phyloP scores from a whole-genome alignment of 805 yeast species.

The Candida ulmi region DNA sequence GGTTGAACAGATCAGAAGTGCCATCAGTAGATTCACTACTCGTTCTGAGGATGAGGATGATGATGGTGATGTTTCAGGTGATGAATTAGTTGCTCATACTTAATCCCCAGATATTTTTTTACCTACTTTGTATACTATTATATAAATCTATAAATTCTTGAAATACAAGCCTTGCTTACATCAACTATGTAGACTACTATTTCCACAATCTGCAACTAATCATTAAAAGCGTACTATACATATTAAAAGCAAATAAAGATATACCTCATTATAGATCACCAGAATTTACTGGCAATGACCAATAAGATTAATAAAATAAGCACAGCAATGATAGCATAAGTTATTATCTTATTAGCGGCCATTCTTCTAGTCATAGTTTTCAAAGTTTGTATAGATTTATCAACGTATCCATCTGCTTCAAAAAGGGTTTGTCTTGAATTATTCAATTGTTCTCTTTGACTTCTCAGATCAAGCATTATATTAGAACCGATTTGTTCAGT shows the following conservation, averaged over 20 bases:
- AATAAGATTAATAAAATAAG: conserved; percentile 74
- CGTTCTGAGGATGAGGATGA: conserved; percentile 15
- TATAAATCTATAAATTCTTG: too few relatives aligned
- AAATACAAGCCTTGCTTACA: too few relatives aligned
- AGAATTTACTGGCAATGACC: conserved; percentile 70
- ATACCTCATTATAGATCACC: conserved; percentile 16
- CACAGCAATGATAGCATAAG: conserved; percentile 88
- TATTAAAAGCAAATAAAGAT: not conserved
- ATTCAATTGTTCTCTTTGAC: conserved; percentile 88
- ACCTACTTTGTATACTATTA: too few relatives aligned
- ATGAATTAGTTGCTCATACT: conserved; percentile 50
- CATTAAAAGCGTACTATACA: too few relatives aligned
- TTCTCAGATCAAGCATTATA: conserved; percentile 79
- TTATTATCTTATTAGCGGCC: conserved; percentile 85
- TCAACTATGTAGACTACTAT: too few relatives aligned
- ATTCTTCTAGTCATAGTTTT: conserved; percentile 88
- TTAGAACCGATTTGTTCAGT: conserved; percentile 90
- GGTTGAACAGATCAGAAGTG: conserved; percentile 36
- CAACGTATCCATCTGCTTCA: conserved; percentile 92
- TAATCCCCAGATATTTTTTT: too few relatives aligned
- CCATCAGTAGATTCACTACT: conserved; percentile 30
- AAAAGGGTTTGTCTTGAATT: conserved; percentile 80
- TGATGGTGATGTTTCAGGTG: conserved; percentile 42
- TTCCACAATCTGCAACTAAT: too few relatives aligned
- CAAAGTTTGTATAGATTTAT: conserved; percentile 78